phyloP scores from a whole-genome alignment of 164 flowering plant species.

The Tinospora cordifolia region DNA sequence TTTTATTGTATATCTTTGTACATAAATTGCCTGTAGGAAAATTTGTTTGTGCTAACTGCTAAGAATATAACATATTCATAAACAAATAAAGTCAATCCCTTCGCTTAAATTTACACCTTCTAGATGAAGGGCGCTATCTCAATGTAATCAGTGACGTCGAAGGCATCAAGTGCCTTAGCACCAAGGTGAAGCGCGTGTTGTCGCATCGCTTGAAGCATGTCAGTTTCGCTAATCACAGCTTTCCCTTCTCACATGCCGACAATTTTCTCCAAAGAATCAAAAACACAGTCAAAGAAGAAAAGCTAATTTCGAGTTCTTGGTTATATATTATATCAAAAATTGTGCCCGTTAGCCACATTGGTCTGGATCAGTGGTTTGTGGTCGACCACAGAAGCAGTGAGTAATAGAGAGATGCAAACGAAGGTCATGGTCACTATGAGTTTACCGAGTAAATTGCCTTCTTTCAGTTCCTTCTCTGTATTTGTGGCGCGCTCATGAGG shows the following conservation, averaged over 20 bases:
- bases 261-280: no score
- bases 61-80: no score
- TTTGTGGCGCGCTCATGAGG: background rate
- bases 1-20: background rate
- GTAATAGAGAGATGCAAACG: background rate
- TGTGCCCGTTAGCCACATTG: no score
- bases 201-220: conserved; percentile 34
- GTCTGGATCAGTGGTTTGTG: no score
- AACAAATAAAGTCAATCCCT: no score
- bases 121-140: conserved; percentile 57
- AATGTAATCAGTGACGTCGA: conserved; percentile 25
- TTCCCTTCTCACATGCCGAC: conserved; percentile 35
- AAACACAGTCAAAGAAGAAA: no score
- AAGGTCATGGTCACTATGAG: background rate
- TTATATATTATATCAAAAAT: no score
- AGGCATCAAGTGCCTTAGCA: conserved; percentile 27
- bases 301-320: no score
- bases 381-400: no score
- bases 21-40: no score
- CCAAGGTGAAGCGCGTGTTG: conserved; percentile 23
- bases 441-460: background rate
- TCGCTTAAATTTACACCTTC: conserved; percentile 37
- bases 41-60: no score
- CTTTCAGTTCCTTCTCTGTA: background rate
- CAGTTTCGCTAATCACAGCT: conserved; percentile 28